Conservation (phyloP, 2,329 filamentous ascomycete species). For the Coniochaeta sp. region DNA sequence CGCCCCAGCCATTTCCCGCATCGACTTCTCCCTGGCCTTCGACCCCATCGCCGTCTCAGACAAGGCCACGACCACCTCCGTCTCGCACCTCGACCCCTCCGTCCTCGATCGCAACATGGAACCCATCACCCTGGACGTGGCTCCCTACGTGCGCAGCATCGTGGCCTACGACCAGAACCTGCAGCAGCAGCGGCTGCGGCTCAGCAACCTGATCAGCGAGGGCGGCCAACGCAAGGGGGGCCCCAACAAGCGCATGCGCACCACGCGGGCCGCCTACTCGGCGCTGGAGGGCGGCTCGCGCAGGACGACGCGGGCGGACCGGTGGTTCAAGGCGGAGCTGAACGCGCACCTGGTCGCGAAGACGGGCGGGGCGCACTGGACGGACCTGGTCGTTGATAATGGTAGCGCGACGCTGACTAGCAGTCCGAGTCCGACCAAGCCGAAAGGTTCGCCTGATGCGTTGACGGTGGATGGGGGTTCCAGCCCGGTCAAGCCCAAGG, state of each 20-base stretch:
- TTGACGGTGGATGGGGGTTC: background rate
- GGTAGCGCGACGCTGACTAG: background rate
- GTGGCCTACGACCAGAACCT: constrained; percentile 67
- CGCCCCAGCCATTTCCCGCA: constrained; percentile 30
- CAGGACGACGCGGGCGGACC: constrained; percentile 53
- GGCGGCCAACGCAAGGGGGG: constrained; percentile 28
- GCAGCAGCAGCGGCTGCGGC: constrained; percentile 54
- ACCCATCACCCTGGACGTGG: constrained; percentile 67
- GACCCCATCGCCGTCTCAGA: constrained; percentile 50
- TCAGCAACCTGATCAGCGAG: constrained; percentile 46
- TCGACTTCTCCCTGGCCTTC: constrained; percentile 52
- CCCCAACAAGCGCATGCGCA: constrained; percentile 48
- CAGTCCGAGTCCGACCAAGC: background rate
- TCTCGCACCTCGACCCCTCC: constrained; percentile 53
- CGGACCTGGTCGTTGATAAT: constrained; percentile 5
- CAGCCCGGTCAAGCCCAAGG: background rate
- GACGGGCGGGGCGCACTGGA: constrained; percentile 37
- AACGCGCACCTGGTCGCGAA: constrained; percentile 48
- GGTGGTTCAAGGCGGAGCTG: constrained; percentile 56
- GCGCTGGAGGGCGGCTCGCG: constrained; percentile 63
- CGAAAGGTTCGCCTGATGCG: constrained; percentile 2
- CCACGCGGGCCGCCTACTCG: constrained; percentile 60
- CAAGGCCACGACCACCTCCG: constrained; percentile 18
- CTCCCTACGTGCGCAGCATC: constrained; percentile 85
- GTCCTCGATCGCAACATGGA: constrained; percentile 67